These are phyloP conservation scores for Flaveria robusta DNA, from an alignment of 129 eudicot species.

Conservation along the genomic window DNA sequence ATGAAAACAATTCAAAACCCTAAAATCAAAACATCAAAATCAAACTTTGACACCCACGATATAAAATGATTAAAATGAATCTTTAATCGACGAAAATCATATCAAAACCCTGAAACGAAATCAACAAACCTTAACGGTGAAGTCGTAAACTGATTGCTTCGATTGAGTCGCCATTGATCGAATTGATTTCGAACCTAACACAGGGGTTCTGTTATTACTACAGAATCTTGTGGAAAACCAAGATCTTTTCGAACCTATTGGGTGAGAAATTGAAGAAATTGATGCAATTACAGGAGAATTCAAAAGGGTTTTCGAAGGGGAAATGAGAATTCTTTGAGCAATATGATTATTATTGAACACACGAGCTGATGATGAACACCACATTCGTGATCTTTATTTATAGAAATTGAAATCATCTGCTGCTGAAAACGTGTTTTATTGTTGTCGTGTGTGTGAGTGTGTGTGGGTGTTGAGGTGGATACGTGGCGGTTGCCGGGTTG, in stretches of 20 bases:
- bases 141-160: conserved; percentile 75
- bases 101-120: conserved; percentile 2
- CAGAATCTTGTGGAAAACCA: conserved; percentile 31
- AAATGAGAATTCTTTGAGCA: conserved; percentile 13
- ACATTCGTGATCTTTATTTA: conserved; percentile 36
- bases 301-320: conserved; percentile 23
- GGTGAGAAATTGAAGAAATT: conserved; percentile 23
- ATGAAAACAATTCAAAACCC: background rate
- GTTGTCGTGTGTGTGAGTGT: background rate
- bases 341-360: conserved; percentile 21
- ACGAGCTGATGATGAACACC: conserved; percentile 39
- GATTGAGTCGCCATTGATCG: conserved; percentile 71
- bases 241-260: conserved; percentile 36
- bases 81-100: background rate
- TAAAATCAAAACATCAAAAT: conserved; percentile 2
- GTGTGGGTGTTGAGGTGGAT: conserved; percentile 17
- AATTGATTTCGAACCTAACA: conserved; percentile 35
- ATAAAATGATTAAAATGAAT: background rate
- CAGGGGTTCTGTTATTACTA: conserved; percentile 23
- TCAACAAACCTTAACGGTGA: conserved; percentile 71
- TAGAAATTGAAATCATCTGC: background rate
- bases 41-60: background rate
- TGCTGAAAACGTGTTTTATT: background rate
- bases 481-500: conserved; percentile 22
- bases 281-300: conserved; percentile 23